Conservation (phyloP, 1,284 basidiomycete genomes). For the Papiliotrema fonsecae region DNA sequence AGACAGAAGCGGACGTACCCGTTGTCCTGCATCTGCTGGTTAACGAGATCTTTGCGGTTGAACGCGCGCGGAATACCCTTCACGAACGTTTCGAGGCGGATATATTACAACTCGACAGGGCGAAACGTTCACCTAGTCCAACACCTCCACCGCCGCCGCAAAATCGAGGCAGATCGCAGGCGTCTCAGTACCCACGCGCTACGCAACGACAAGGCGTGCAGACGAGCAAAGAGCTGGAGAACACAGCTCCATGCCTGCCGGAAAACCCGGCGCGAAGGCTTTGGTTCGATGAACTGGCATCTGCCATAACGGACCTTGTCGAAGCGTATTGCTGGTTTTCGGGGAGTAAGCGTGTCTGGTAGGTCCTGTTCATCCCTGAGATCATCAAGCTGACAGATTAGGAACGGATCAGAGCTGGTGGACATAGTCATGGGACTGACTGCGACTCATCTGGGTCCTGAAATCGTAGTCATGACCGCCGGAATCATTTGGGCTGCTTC, state of each 20-base stretch:
- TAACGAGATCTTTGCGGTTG: background rate
- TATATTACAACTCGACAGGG: background rate
- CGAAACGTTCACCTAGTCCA: too few species aligned
- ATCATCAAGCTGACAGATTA: conserved; percentile 3
- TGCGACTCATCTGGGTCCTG: background rate
- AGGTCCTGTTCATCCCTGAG: background rate
- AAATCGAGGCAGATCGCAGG: too few species aligned
- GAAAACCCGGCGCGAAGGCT: background rate
- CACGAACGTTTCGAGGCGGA: background rate
- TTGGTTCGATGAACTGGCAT: conserved; percentile 1
- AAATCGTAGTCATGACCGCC: conserved; percentile 15
- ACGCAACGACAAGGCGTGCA: too few species aligned
- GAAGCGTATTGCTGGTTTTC: conserved; percentile 2
- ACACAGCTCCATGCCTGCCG: too few species aligned
- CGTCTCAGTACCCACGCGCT: too few species aligned
- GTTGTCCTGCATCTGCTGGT: background rate
- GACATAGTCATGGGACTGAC: conserved; percentile 19
- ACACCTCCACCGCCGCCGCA: background rate
- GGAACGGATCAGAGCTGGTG: conserved; percentile 26
- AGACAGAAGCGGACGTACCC: background rate
- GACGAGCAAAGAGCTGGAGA: too few species aligned
- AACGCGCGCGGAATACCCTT: background rate
- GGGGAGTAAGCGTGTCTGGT: conserved; percentile 21
- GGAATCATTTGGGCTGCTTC: conserved; percentile 30
- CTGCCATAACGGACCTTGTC: background rate